Percentiles rank a stretch among this genome's conserved stretches.
Evolutionary conservation across 2,329 filamentous ascomycete genomes (phyloP).

Genomic region (Karstenula rhodostoma): DNA sequence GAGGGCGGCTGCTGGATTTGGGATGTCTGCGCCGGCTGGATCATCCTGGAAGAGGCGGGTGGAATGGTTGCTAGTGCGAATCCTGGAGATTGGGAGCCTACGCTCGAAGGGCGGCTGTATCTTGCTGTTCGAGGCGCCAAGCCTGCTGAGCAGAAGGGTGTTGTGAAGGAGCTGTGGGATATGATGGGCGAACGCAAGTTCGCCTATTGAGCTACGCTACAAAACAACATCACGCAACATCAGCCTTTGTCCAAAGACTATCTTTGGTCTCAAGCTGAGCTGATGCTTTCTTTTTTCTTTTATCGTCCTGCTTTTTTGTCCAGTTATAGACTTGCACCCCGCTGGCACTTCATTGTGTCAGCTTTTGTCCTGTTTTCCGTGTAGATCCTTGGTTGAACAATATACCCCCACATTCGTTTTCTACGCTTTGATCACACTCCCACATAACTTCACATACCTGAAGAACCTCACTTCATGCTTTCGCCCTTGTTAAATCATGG

Average conservation of each 20-base stretch:
- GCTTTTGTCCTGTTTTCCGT: background rate
- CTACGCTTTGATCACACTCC: too few species aligned
- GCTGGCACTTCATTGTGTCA: too few species aligned
- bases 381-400: background rate
- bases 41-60: conserved; percentile 49
- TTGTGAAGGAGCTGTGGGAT: conserved; percentile 47
- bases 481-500: too few species aligned
- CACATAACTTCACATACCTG: too few species aligned
- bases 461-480: too few species aligned
- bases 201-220: conserved; percentile 5
- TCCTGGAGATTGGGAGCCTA: conserved; percentile 46
- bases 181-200: conserved; percentile 47
- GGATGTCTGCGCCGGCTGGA: conserved; percentile 50
- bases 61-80: conserved; percentile 48
- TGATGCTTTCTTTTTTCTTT: background rate
- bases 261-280: background rate
- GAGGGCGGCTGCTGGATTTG: conserved; percentile 48
- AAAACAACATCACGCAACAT: background rate
- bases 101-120: conserved; percentile 45
- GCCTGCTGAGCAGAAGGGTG: conserved; percentile 38
- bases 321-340: background rate
- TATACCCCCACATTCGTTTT: background rate
- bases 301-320: background rate
- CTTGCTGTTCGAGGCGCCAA: conserved; percentile 44
- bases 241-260: background rate